Conservation (phyloP, 2,329 filamentous ascomycete genomes). For the Sporothrix inflata region DNA sequence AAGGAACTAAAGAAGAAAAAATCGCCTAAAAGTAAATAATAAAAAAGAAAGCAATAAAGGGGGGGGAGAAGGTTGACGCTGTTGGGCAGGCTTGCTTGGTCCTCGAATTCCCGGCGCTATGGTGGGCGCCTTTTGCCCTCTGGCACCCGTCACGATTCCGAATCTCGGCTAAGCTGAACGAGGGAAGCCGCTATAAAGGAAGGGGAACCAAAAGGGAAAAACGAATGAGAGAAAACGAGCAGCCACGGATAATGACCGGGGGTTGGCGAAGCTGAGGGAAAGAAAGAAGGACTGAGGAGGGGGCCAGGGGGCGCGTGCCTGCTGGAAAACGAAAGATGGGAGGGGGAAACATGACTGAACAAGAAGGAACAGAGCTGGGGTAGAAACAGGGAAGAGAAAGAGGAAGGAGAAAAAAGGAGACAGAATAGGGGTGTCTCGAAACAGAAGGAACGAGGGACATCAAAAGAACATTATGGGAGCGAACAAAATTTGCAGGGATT, state of each 20-base stretch:
- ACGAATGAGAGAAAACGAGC: not conserved
- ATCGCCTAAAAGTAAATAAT: not conserved
- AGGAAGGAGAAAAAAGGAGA: not conserved
- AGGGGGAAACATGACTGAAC: not conserved
- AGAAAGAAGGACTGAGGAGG: not conserved
- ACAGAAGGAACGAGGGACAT: constrained; percentile 13
- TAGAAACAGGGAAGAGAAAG: not conserved
- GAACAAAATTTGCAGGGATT: not conserved
- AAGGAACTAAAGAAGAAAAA: not conserved
- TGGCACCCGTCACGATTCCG: constrained; percentile 19
- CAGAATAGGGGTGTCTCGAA: constrained; percentile 3
- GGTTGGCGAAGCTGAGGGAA: not conserved
- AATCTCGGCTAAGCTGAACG: constrained; percentile 29
- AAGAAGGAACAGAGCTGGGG: constrained; percentile 9
- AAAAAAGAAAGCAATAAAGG: not conserved
- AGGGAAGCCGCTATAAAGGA: constrained; percentile 20
- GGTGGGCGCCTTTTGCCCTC: constrained; percentile 8
- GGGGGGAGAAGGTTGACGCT: not conserved
- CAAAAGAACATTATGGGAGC: not conserved
- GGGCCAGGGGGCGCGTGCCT: not conserved
- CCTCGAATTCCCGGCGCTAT: constrained; percentile 25
- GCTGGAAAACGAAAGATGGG: not conserved
- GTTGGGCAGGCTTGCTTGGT: not conserved
- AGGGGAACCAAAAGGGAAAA: not conserved
- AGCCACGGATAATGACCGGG: not conserved